A percentile compares a stretch with the other conserved stretches of the same genome.
Conservation (phyloP, 208 protist genomes). For the Phytomonas francai region DNA sequence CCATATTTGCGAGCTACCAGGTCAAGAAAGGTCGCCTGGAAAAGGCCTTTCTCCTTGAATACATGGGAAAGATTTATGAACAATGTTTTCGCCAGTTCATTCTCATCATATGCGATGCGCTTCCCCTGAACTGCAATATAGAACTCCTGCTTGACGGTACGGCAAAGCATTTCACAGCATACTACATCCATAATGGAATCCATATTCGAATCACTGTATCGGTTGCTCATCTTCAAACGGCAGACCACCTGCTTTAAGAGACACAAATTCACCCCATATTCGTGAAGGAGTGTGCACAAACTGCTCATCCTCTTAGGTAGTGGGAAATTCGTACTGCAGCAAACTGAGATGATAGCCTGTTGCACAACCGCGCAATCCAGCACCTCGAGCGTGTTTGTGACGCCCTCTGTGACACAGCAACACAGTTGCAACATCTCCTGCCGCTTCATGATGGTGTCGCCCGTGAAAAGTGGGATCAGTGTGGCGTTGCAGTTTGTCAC, state of each 20-base stretch:
- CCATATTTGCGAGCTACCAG: conserved; percentile 65
- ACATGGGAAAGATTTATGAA: conserved; percentile 46
- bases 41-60: conserved; percentile 30
- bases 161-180: conserved; percentile 61
- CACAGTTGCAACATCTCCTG: conserved; percentile 69
- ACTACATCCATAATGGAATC: conserved; percentile 24
- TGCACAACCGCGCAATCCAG: conserved; percentile 30
- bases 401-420: conserved; percentile 33
- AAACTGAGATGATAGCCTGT: conserved; percentile 27
- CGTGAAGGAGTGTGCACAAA: conserved; percentile 36
- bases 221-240: conserved; percentile 7
- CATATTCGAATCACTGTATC: not conserved
- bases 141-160: conserved; percentile 76
- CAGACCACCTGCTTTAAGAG: conserved; percentile 59
- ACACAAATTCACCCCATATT: conserved; percentile 72
- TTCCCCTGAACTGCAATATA: conserved; percentile 79
- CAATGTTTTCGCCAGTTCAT: conserved; percentile 25
- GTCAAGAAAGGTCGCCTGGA: conserved; percentile 43
- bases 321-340: conserved; percentile 1
- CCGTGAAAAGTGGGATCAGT: conserved; percentile 51
- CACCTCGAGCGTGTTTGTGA: conserved; percentile 44
- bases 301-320: not conserved
- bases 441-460: conserved; percentile 76
- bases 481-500: conserved; percentile 73
- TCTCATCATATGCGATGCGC: conserved; percentile 70